Base-by-base conservation (phyloP, 1,284 basidiomycete species). In the Microbotryum saponariae region DNA sequence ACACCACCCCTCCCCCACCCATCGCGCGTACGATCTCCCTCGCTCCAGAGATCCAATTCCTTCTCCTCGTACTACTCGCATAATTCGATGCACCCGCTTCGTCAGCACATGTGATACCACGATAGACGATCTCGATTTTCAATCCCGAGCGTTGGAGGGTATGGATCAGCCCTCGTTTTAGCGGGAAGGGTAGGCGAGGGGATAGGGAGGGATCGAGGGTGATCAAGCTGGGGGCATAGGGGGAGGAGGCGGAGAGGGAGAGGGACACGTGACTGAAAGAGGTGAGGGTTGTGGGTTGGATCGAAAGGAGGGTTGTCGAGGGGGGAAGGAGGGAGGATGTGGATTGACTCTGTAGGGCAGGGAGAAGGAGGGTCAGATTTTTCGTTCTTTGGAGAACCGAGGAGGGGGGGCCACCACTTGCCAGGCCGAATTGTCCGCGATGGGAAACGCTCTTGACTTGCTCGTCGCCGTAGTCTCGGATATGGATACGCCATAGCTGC, bases 141-240 rank as follows among this genome's bases (percentile, higher is more conserved):
- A 85, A 85, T 7, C 91, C 91, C 66, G 89, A 88, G 69, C 86
- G 85, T 16, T 90, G 78, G 0, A 90, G 88, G 0, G 87, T 85
- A 51, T 87, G 82, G 45, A 92, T 81, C 51, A 89, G 80, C 0
- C 88, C 89, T 66, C 89, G 86, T 71, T 88, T 89, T 66, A 92
- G 79, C 69, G 86, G 81, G 74, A 87, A 91, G 0, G 88, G 85
- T 0, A 90, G 80, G 3, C 88, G 83, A 0, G 88, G 85, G 0
- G 84, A 78, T 0, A 86, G 65, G 9, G 72, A 85, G n/a, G 91
- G 80, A 18, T 90, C 89, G 27, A 92, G 77, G 0, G 85, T 80
- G 61, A 93, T 88, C 59, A 93, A 83, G 71, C 91, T 89, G 0
- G 88, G 82, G 7, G 88, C 88, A 50, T 87, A 78, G 0, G 84